Evolutionary conservation across 768 basidiomycete species (phyloP), one percentile per base, ranked within the genome.

Genomic region (Tricholomella constricta): DNA sequence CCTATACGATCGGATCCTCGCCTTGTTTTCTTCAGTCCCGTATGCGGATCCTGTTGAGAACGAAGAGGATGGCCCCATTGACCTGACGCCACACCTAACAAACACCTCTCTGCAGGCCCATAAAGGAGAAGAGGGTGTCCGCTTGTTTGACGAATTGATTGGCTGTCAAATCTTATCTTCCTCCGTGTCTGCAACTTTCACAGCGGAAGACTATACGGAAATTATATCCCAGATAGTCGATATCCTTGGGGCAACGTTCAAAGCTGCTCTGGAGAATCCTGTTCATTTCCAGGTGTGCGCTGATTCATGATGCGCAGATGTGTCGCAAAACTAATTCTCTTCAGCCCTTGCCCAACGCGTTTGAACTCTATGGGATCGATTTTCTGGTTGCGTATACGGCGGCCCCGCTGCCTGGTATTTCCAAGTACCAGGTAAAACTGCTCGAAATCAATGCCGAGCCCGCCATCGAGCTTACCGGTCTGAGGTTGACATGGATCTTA

Each of bases 401-500:
- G 49, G 43, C 48, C 12, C 58, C 46, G 4, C 51, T 62, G 0
- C 47, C 42, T 11, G 35, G 38, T 11, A 50, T 48, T 6, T 62
- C 66, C 7, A 80, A 84, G 17, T 59, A 54, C 50, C 78, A 82
- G 55, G 85, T 92, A 14, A 85, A 87, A 50, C 74, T 98, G 2
- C 77, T 98, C 26, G 97, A 98, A 69, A 78, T 96, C 62, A 99
- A 99, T 65, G 86, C 96, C 6, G 94, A 95, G 58, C 96, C 97
- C 1, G 97, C 97, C 38, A 96, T 98, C 53, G 91, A 94, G 62
- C 80, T 96, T 49, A 95, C 95, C 0, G 97, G 95, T 1, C 80
- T 85, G 31, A 79, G 93, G 25, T 71, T 98, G 31, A 80, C 83
- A 15, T 89, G 89, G 81, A 83, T 94, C 40, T 71, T 97, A 48